Conservation (phyloP, 306 rosid species). For the Acacia confusa region DNA sequence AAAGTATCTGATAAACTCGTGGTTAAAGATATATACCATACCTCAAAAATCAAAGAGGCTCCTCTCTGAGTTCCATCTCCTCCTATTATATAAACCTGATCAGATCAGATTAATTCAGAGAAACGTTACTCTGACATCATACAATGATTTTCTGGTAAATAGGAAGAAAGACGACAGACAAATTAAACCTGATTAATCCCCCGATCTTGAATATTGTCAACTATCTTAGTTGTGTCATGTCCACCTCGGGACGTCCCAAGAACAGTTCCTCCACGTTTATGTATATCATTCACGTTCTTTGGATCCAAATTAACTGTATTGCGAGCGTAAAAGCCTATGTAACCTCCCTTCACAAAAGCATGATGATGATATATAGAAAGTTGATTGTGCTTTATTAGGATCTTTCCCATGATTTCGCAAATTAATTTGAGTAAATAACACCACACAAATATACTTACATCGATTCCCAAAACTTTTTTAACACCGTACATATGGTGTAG, state of each 20-base stretch:
- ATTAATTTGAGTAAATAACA: not conserved
- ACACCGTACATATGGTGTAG: slow-evolving; percentile 90
- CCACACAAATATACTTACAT: slow-evolving; percentile 41
- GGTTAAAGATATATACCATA: slow-evolving; percentile 25
- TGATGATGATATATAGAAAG: not conserved
- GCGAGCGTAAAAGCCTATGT: slow-evolving; percentile 82
- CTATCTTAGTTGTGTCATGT: slow-evolving; percentile 83
- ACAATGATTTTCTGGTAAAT: not conserved
- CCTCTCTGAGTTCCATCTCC: slow-evolving; percentile 99
- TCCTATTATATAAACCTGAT: slow-evolving; percentile 95
- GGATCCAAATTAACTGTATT: slow-evolving; percentile 73
- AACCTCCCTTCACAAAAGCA: slow-evolving; percentile 78
- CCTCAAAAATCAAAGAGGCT: slow-evolving; percentile 92
- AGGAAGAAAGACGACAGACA: slow-evolving; percentile 12
- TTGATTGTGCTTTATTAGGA: not conserved
- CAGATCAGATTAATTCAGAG: slow-evolving; percentile 22
- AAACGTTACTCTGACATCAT: slow-evolving; percentile 1
- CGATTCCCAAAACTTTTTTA: slow-evolving; percentile 76
- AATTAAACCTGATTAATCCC: slow-evolving; percentile 81
- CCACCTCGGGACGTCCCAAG: slow-evolving; percentile 96
- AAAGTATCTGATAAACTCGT: not conserved
- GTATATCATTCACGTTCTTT: slow-evolving; percentile 79
- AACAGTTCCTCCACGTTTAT: slow-evolving; percentile 92
- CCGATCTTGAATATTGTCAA: slow-evolving; percentile 89
- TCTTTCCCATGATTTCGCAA: not conserved